A percentile compares a stretch with the other conserved stretches of the same genome.
Evolutionary conservation across 139 green algal genomes (phyloP).

Genomic region (Coccomyxa sp.): DNA sequence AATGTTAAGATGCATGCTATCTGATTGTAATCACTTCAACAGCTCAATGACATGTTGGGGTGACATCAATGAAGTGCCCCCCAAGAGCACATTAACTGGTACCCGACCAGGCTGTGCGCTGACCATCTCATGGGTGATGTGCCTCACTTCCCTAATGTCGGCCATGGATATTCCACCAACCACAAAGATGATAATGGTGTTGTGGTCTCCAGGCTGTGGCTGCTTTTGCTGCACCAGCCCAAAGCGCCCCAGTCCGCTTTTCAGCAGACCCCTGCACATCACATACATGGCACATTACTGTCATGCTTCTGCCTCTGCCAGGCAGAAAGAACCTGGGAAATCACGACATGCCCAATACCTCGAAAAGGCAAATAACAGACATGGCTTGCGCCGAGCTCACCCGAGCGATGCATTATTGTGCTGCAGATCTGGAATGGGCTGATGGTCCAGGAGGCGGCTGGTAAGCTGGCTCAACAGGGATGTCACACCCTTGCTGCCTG

Average conservation of each 20-base stretch:
- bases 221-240: slow-evolving; percentile 30
- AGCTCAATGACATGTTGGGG: no score
- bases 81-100: no score
- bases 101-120: no score
- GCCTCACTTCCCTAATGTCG: slow-evolving; percentile 38
- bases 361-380: no score
- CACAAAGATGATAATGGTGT: slow-evolving; percentile 57
- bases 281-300: no score
- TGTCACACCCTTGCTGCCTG: slow-evolving; percentile 10
- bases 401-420: slow-evolving; percentile 32
- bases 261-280: slow-evolving; percentile 35
- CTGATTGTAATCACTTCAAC: no score
- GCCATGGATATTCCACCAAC: slow-evolving; percentile 50
- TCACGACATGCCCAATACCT: no score
- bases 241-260: slow-evolving; percentile 46
- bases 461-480: slow-evolving; percentile 31
- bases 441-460: slow-evolving; percentile 12
- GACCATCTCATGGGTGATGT: background rate
- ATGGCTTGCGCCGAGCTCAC: background rate
- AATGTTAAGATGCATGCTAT: no score
- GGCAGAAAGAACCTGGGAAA: no score
- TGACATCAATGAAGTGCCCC: no score
- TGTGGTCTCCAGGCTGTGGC: slow-evolving; percentile 36
- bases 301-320: no score
- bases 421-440: slow-evolving; percentile 23